Evolutionary conservation across 139 green algal genomes (phyloP), one percentile per base, ranked within the genome.

Genomic region (Dunaliella sp.): DNA sequence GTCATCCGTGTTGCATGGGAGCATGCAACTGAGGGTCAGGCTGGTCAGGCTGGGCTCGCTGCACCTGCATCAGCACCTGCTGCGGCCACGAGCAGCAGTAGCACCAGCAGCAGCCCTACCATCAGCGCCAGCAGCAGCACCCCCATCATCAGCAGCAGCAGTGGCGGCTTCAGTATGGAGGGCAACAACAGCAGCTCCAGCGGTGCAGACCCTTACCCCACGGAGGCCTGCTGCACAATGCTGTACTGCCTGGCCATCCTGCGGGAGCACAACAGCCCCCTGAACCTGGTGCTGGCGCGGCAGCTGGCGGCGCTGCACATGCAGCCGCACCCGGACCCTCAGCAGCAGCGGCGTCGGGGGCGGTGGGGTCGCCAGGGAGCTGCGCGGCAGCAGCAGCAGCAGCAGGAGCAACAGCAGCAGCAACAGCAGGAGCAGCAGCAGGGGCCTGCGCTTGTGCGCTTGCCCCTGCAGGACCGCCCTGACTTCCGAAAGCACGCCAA

Each of bases 221-320:
- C 34, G 76, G 81, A 85, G 33, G 81, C 81, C 1, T 24, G 76
- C 30, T 85, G 57, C 81, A 79, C 35, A 1, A 80, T 89, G 82
- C 75, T 91, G 31, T 89, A 87, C 85, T 72, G 75, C n/a, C 73
- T 91, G 35, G 81, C 88, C 1, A 74, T 87, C 30, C 78, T 91
- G 58, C 65, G 85, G 0, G 82, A 91, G 81, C 88, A 88, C 77
- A 81, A 79, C 58, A 58, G 81, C 77, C 34, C 77, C n/a, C 81
- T 91, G n/a, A 80, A 65, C 16, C 80, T 75, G 26, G 48, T 59
- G 24, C 84, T 90, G 34, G 32, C 83, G 1, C 26, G 3, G 38
- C 84, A 90, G 83, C 87, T 90, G 33, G 84, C 72, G 24, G 81
- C 26, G 25, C 1, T 37, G 75, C 36, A 36, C 36, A 82, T 36